Evolutionary conservation across 2,329 filamentous ascomycete genomes (phyloP).

Genomic region (Biscogniauxia marginata): DNA sequence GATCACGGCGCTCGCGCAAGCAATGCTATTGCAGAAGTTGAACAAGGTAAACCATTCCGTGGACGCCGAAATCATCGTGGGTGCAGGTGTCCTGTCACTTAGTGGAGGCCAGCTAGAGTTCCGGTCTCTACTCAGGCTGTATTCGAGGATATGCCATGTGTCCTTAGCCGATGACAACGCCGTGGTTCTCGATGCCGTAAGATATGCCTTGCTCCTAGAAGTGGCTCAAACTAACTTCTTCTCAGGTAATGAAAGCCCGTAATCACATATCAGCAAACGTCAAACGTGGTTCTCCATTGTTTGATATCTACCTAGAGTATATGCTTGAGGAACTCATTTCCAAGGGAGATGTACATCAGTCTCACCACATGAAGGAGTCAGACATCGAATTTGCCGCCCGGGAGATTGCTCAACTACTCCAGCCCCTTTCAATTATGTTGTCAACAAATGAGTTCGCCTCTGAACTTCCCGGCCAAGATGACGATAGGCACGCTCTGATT

Average conservation of each 20-base stretch:
- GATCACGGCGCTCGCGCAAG: conserved; percentile 88
- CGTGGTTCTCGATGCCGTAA: conserved; percentile 68
- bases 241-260: conserved; percentile 70
- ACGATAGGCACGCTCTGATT: conserved; percentile 70
- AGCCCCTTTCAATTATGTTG: conserved; percentile 83
- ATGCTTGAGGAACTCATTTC: conserved; percentile 85
- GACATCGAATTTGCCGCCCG: conserved; percentile 80
- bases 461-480: conserved; percentile 49
- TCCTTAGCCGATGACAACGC: conserved; percentile 68
- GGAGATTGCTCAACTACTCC: conserved; percentile 84
- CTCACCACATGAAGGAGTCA: conserved; percentile 68
- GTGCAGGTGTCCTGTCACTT: conserved; percentile 75
- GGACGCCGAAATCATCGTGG: conserved; percentile 81
- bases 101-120: conserved; percentile 80
- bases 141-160: conserved; percentile 71
- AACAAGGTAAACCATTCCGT: conserved; percentile 77
- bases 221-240: conserved; percentile 5
- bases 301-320: conserved; percentile 79
- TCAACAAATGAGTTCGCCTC: conserved; percentile 60
- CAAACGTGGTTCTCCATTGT: conserved; percentile 68
- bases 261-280: conserved; percentile 72
- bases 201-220: conserved; percentile 27
- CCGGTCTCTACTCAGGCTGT: conserved; percentile 80
- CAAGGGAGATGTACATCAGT: conserved; percentile 80
- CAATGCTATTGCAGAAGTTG: conserved; percentile 95